Conservation (phyloP, 306 rosid genomes). For the Prunus padus region DNA sequence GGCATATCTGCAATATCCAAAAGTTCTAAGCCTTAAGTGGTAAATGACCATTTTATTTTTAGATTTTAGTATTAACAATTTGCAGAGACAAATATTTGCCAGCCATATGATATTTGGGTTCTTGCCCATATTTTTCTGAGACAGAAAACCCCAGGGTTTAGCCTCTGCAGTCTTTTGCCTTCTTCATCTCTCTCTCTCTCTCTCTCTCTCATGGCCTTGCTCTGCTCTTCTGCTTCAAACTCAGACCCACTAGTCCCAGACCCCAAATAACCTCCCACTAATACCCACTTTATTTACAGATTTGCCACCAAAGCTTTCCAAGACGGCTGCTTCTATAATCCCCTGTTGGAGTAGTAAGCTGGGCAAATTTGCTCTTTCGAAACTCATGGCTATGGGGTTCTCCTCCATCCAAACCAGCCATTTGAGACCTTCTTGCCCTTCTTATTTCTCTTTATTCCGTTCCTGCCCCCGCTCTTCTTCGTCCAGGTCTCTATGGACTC, state of each 20-base stretch:
- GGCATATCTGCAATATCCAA: slow-evolving; percentile 8
- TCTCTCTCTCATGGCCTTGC: slow-evolving; percentile 31
- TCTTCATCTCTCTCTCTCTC: slow-evolving; percentile 4
- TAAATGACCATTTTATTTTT: background rate
- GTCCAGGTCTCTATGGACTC: slow-evolving; percentile 45
- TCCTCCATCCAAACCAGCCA: slow-evolving; percentile 53
- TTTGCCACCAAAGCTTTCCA: slow-evolving; percentile 25
- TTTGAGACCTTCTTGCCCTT: slow-evolving; percentile 57
- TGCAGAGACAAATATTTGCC: background rate
- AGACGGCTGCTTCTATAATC: slow-evolving; percentile 42
- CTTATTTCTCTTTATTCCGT: slow-evolving; percentile 46
- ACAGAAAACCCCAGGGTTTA: slow-evolving; percentile 16
- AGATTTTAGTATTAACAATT: background rate
- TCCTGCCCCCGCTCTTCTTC: slow-evolving; percentile 37
- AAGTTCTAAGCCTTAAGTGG: background rate
- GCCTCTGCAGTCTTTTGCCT: slow-evolving; percentile 18
- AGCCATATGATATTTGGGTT: slow-evolving; percentile 10
- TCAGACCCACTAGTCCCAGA: slow-evolving; percentile 32
- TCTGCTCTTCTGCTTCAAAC: slow-evolving; percentile 30
- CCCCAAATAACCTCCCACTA: slow-evolving; percentile 21
- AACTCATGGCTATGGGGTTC: slow-evolving; percentile 55
- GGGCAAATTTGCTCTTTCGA: slow-evolving; percentile 42
- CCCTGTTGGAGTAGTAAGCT: slow-evolving; percentile 45
- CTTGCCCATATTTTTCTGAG: background rate
- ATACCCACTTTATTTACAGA: slow-evolving; percentile 17